Base-by-base conservation (phyloP, 2,329 filamentous ascomycete genomes). In the Falciphora oryzae region DNA sequence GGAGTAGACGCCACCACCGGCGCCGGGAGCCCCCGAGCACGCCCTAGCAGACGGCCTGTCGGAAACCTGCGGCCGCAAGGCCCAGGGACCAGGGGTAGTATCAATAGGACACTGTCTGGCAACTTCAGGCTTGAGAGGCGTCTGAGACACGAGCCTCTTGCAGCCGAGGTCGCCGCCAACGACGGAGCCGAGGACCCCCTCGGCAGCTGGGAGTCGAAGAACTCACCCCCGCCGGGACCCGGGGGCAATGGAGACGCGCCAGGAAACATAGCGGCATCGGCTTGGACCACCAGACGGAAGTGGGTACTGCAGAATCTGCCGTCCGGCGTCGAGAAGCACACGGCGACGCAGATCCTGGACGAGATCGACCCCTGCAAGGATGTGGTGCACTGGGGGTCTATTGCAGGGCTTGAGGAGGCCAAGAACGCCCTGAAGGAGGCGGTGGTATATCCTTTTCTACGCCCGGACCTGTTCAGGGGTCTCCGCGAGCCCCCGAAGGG, bases 341-440 rank as follows among this genome's bases (percentile, higher is more conserved):
- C 93, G 4, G 95, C 94, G 0, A 91, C 91, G 71, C 92, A 97
- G 67, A 97, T 99, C 35, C 82, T 98, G 65, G 97, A 97, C 71
- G 95, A 99, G 69, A 96, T 99, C 66, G 90, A 99, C 3, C 89
- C 98, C 18, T 87, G 94, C 67, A 95, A 95, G 8, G 95, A 99
- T 70, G 91, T 96, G 73, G 95, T 99, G 2, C 92, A 91, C 71
- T 99, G 95, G 95, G 85, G 87, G 61, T 95, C 99, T 73, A 90
- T 99, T 65, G 93, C 95, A 0, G 95, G 95, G 0, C 80, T 99
- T 4, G 91, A 97, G 62, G 84, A 90, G 63, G 95, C 95, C 44
- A 99, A 99, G 74, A 91, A 88, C 64, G 93, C 95, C 0, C 79
- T 99, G 62, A 94, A 96, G 72, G 95, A 99, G 76, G 93, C 93